Base-by-base conservation (phyloP, 345 rosid genomes). In the Moringa oleifera region DNA sequence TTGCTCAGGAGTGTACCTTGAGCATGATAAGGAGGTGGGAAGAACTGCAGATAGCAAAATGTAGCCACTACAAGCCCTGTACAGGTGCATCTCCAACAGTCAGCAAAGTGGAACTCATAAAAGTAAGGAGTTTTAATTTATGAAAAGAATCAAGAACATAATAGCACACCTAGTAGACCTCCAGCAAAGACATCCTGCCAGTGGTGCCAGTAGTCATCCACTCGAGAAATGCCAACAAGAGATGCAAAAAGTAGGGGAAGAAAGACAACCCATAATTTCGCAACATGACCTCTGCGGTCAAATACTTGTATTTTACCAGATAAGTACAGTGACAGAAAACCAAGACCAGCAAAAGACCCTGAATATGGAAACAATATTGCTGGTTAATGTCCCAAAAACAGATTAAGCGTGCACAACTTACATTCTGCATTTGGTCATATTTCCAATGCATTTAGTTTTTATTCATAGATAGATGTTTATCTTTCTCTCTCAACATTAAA, bases 131-230 rank as follows among this genome's bases (percentile, higher is more conserved):
- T 23, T 45, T 23, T 41, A 28, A 28, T 4, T 41, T 41, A 41
- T 41, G 12, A 41, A 4, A 4, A 41, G 12, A 41, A 7, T 18
- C n/a, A 62, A 41, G 37, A 65, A 10, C 6, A 18, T 25, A 52
- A 65, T 24, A 59, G 21, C 11, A 53, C 72, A 86, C 96, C 96
- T 69, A 89, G 66, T 54, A 89, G 74, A 68, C 86, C 90, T 51
- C 96, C 96, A 25, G 88, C 86, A 71, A 88, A 88, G 47, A 88
- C 90, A 56, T 88, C 96, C 65, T 79, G 86, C 96, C 96, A 88
- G 46, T 88, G 96, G 74, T 88, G 96, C 92, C 90, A 79, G 72
- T 88, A 88, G 73, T 88, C 92, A 81, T 86, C 92, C 41, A 88
- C 88, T 68, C 96, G 86, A 64, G 96, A 88, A 53, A 86, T 59